These are phyloP conservation scores for Hanseniaspora mollemarum DNA, from an alignment of 805 yeast genomes.

Conservation along the genomic window DNA sequence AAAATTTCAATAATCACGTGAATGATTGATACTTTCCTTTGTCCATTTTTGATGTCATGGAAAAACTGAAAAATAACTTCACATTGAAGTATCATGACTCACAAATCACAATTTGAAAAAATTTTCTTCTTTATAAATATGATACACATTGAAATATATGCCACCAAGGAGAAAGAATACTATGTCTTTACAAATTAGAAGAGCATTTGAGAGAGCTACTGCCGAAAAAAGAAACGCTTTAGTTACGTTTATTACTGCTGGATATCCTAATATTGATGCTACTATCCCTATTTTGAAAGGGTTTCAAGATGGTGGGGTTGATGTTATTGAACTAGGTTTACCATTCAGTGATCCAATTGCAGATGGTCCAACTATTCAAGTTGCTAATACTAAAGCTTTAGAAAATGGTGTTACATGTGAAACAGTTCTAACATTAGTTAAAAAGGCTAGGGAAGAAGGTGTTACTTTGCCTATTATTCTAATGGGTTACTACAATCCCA, in stretches of 20 bases:
- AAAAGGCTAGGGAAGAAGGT: conserved; percentile 67
- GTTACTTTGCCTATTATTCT: conserved; percentile 78
- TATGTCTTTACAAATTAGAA: conserved; percentile 35
- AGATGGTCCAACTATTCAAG: conserved; percentile 95
- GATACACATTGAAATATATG: neutral
- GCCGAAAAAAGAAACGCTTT: conserved; percentile 70
- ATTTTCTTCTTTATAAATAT: no score
- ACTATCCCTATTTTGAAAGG: conserved; percentile 79
- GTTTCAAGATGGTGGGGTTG: conserved; percentile 91
- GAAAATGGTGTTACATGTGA: conserved; percentile 68
- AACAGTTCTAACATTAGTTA: conserved; percentile 58
- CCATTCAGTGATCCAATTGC: conserved; percentile 99
- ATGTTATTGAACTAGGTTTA: conserved; percentile 84
- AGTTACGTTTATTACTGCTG: conserved; percentile 88
- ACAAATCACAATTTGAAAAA: neutral
- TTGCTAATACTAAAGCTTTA: conserved; percentile 71
- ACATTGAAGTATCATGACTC: no score
- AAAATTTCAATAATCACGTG: no score
- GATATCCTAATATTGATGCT: conserved; percentile 77
- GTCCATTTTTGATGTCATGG: no score
- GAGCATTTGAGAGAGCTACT: conserved; percentile 46
- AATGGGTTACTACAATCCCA: conserved; percentile 98
- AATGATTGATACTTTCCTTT: no score
- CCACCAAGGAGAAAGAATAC: neutral
- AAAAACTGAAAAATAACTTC: no score